Evolutionary conservation across 2,329 filamentous ascomycete species (phyloP).

Genomic region (Curvularia sp.): DNA sequence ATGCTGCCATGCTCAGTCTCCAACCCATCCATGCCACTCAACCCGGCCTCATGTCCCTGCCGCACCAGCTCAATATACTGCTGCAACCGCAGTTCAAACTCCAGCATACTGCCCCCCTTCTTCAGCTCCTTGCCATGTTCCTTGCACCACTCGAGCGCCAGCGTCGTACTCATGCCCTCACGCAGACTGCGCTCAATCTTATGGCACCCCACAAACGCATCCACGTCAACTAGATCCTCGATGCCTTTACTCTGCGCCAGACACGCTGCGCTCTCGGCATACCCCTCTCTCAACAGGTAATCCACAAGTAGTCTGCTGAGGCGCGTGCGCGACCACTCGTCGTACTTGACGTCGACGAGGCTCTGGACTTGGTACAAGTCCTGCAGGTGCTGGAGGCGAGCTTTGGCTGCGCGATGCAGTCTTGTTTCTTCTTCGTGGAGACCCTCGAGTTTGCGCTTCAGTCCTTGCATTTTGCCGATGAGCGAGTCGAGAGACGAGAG

Average conservation of each 20-base stretch:
- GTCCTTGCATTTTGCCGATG: slow-evolving; percentile 80
- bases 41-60: slow-evolving; percentile 54
- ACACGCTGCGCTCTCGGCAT: slow-evolving; percentile 75
- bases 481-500: slow-evolving; percentile 83
- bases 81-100: slow-evolving; percentile 91
- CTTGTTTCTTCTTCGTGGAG: slow-evolving; percentile 80
- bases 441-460: slow-evolving; percentile 84
- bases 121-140: slow-evolving; percentile 93
- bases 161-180: slow-evolving; percentile 70
- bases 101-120: slow-evolving; percentile 86
- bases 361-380: slow-evolving; percentile 80
- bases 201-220: slow-evolving; percentile 84
- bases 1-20: slow-evolving; percentile 22
- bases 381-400: slow-evolving; percentile 80
- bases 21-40: slow-evolving; percentile 33
- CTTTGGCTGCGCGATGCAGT: slow-evolving; percentile 76
- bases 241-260: slow-evolving; percentile 79
- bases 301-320: slow-evolving; percentile 90
- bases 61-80: slow-evolving; percentile 93
- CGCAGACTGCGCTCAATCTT: slow-evolving; percentile 77
- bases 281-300: slow-evolving; percentile 85
- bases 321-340: slow-evolving; percentile 82
- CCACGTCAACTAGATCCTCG: slow-evolving; percentile 82
- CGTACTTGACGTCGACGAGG: slow-evolving; percentile 91
- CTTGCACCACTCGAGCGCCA: slow-evolving; percentile 87